Evolutionary conservation across 2,329 filamentous ascomycete species (phyloP).

Genomic region (Aureobasidium sp.): DNA sequence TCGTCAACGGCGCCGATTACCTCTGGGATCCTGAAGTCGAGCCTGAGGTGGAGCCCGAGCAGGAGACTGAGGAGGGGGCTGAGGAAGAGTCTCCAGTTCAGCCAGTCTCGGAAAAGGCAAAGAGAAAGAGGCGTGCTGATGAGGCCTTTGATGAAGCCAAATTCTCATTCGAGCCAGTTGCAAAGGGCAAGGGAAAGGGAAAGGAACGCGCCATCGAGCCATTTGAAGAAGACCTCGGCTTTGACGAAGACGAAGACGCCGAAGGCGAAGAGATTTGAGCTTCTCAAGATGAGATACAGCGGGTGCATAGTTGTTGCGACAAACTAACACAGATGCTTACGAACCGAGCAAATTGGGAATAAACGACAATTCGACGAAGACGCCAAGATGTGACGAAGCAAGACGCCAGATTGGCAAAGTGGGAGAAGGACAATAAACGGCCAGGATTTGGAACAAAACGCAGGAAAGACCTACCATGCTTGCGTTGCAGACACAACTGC

Average conservation of each 20-base stretch:
- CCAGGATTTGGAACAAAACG: background rate
- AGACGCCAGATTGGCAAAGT: background rate
- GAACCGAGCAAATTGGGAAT: background rate
- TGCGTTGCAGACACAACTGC: background rate
- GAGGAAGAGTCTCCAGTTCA: background rate
- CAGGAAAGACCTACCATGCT: background rate
- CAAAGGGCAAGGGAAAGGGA: slow-evolving; percentile 4
- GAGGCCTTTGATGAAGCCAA: background rate
- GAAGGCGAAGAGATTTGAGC: background rate
- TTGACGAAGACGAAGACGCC: background rate
- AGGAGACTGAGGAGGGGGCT: background rate
- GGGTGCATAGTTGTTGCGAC: background rate
- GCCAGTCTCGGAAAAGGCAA: slow-evolving; percentile 5
- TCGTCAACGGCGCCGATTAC: slow-evolving; percentile 25
- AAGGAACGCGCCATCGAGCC: background rate
- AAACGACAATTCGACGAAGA: background rate
- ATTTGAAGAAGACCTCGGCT: background rate
- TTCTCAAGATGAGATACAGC: background rate
- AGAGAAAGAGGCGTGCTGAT: background rate
- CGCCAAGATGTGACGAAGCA: background rate
- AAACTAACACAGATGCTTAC: background rate
- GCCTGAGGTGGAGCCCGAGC: slow-evolving; percentile 1
- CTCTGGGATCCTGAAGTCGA: slow-evolving; percentile 7
- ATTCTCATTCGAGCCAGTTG: background rate
- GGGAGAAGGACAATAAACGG: background rate